phyloP scores from a whole-genome alignment of 75 land plant species.

The Picea sitchensis region DNA sequence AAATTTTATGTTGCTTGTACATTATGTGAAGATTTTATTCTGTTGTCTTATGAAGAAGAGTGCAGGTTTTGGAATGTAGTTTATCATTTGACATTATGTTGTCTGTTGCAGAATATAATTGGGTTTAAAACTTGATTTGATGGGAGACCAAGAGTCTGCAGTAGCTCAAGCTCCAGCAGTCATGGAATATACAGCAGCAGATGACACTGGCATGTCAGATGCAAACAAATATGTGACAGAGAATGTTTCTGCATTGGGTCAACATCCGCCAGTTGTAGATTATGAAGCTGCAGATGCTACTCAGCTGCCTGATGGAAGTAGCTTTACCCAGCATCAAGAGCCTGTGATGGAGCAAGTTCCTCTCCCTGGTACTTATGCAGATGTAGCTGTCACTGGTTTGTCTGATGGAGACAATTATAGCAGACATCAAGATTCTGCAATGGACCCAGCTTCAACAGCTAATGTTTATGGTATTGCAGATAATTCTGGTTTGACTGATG shows the following conservation, averaged over 20 bases:
- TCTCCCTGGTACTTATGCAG: background rate
- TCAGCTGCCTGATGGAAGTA: conserved; percentile 5
- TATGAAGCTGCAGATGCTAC: background rate
- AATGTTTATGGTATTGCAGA: conserved; percentile 1
- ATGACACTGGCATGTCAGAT: conserved; percentile 6
- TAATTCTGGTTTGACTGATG: background rate
- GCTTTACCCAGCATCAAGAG: too few species aligned
- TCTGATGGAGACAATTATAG: conserved; percentile 7
- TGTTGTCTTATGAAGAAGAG: too few species aligned
- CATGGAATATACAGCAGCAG: conserved; percentile 16
- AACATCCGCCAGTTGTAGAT: background rate
- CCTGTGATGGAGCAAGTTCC: background rate
- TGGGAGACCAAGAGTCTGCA: conserved; percentile 32
- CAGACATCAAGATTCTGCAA: conserved; percentile 9
- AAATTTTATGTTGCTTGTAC: too few species aligned
- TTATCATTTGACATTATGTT: background rate
- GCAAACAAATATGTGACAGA: conserved; percentile 13
- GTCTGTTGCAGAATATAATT: background rate
- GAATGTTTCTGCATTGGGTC: conserved; percentile 6
- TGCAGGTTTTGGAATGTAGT: too few species aligned
- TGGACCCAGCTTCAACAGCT: conserved; percentile 4
- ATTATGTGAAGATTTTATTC: too few species aligned
- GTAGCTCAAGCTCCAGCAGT: conserved; percentile 18
- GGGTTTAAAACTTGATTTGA: background rate
- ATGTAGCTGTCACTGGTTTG: conserved; percentile 11